Conservation (phyloP, 805 yeast genomes). For the Zygotorulaspora chibaensis region DNA sequence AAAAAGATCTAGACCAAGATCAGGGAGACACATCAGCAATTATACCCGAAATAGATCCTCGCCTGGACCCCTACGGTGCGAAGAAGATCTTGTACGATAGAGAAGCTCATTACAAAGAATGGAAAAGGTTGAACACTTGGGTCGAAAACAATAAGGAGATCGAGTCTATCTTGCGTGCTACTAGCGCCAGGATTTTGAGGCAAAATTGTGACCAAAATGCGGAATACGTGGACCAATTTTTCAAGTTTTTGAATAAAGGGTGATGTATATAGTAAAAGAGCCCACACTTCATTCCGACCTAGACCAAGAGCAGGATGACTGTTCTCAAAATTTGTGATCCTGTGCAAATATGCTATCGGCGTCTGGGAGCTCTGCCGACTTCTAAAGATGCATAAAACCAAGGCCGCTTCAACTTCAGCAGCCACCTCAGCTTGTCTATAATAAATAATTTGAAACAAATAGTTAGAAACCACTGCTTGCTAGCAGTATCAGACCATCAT, state of each 20-base stretch:
- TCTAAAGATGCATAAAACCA: no score
- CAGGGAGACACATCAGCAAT: slow-evolving; percentile 18
- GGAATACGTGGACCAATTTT: slow-evolving; percentile 27
- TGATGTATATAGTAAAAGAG: not conserved
- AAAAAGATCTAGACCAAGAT: slow-evolving; percentile 30
- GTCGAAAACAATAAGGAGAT: slow-evolving; percentile 39
- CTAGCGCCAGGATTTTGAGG: slow-evolving; percentile 34
- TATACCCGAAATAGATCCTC: slow-evolving; percentile 24
- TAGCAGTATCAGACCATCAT: no score
- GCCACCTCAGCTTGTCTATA: no score
- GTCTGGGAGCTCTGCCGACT: no score
- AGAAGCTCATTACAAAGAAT: slow-evolving; percentile 29
- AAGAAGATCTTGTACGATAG: slow-evolving; percentile 36
- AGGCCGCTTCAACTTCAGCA: no score
- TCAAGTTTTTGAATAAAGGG: slow-evolving; percentile 1
- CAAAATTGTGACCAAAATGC: slow-evolving; percentile 37
- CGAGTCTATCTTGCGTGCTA: slow-evolving; percentile 39
- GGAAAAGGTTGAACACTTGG: slow-evolving; percentile 34
- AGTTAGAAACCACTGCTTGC: no score
- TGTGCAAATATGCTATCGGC: no score
- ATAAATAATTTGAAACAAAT: no score
- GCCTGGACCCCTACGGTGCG: slow-evolving; percentile 50
- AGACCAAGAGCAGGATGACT: no score
- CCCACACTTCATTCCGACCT: no score
- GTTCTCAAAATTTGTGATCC: no score